Conservation (phyloP, 106 monocot species). For the Narthecium ossifragum region DNA sequence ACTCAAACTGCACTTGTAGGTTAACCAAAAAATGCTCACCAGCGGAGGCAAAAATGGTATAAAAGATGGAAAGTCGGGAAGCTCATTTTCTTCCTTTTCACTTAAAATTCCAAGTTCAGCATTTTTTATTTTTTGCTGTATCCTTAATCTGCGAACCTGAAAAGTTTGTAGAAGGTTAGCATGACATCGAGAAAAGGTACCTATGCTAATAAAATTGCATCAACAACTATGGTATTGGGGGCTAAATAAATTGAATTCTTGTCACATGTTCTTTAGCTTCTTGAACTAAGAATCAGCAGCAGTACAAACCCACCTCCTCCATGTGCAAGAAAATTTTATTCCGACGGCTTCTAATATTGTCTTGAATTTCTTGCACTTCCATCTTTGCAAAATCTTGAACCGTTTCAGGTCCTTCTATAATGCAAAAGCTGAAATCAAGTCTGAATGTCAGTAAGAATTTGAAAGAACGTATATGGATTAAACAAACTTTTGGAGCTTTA, state of each 20-base stretch:
- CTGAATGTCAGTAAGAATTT: neutral
- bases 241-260: too few relatives aligned
- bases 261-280: too few relatives aligned
- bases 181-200: too few relatives aligned
- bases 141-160: slow-evolving; percentile 93
- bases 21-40: slow-evolving; percentile 52
- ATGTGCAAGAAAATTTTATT: slow-evolving; percentile 98
- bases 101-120: slow-evolving; percentile 79
- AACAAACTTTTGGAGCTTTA: neutral
- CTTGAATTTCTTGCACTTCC: slow-evolving; percentile 92
- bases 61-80: slow-evolving; percentile 98
- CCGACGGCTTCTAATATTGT: slow-evolving; percentile 82
- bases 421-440: slow-evolving; percentile 65
- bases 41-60: slow-evolving; percentile 97
- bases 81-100: slow-evolving; percentile 76
- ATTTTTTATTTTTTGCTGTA: slow-evolving; percentile 95
- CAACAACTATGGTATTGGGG: too few relatives aligned
- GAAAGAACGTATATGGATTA: neutral
- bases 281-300: neutral
- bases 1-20: too few relatives aligned
- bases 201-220: too few relatives aligned
- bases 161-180: too few relatives aligned
- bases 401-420: slow-evolving; percentile 76
- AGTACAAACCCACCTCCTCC: slow-evolving; percentile 70
- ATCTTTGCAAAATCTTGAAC: slow-evolving; percentile 74